Evolutionary conservation across 2,329 filamentous ascomycete genomes (phyloP), one percentile per base, ranked within the genome.

Genomic region (Sporothrix brasiliensis): DNA sequence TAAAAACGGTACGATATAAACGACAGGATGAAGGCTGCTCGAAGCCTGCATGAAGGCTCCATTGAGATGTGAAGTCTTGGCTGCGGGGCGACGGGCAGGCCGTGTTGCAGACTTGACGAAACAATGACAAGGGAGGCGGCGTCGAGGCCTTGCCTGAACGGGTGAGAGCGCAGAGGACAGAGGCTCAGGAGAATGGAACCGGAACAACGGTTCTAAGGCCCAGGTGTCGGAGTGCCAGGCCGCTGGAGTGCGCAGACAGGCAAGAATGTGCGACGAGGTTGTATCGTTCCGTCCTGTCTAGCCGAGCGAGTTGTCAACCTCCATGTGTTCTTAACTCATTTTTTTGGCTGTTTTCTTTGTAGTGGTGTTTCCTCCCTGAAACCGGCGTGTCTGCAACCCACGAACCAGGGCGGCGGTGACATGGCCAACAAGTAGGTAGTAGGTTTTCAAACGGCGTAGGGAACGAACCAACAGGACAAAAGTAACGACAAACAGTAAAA

Each of bases 331-430:
- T 39, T 21, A 41, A 58, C 54, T 58, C 30, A 39, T 19, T 2
- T n/a, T n/a, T 16, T 6, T 14, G 16, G 16, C 19, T 19, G 1
- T 5, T 39, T 19, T 49, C 44, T 49, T 39, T 56, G 27, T 9
- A 24, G 9, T 5, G 13, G 19, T 21, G 9, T 41, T 27, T 27
- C 10, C 16, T 16, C 13, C 44, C 44, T 16, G 34, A 34, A 2
- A 44, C 58, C 44, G 34, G 50, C 9, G 24, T 50, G 21, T 19
- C 39, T 6, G 14, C 14, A 44, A 24, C 39, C 39, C 58, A 47
- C n/a, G 11, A 63, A 63, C 58, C 58, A 27, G 58, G 58, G 39
- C 24, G 21, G 39, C 58, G n/a, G 58, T 19, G n/a, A 47, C n/a
- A 21, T 10, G n/a, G 16, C 27, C 39, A 44, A 34, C 54, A 16